Conservation (phyloP, 371 early-diverging fungal species). For the Fennellomyces sp. region DNA sequence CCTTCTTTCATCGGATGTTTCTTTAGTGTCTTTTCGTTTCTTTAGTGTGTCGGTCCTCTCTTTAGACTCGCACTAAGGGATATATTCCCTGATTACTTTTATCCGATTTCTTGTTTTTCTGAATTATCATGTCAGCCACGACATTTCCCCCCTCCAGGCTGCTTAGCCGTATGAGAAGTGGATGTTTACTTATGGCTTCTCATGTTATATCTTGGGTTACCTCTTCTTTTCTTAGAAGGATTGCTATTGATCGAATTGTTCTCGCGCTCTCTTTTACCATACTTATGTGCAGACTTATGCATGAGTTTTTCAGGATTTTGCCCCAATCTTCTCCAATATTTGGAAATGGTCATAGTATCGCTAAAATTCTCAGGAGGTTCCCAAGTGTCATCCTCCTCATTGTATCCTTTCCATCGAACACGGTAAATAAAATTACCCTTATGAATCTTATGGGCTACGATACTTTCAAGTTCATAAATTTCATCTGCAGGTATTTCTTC, state of each 20-base stretch:
- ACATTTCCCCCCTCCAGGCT: neutral
- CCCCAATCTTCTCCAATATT: constrained; percentile 8
- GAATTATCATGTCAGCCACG: no score
- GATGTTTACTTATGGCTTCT: neutral
- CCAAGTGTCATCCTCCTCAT: constrained; percentile 24
- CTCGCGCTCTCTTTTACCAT: neutral
- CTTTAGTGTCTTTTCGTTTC: no score
- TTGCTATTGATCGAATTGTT: neutral
- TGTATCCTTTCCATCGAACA: constrained; percentile 24
- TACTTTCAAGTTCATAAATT: constrained; percentile 5
- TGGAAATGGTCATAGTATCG: constrained; percentile 14
- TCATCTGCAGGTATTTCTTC: constrained; percentile 1
- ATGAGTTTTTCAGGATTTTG: neutral
- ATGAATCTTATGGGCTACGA: neutral
- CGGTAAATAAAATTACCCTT: constrained; percentile 14
- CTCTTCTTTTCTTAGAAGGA: neutral
- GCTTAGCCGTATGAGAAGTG: neutral
- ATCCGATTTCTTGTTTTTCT: no score
- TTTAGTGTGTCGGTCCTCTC: no score
- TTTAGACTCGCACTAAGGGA: no score
- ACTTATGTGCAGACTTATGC: neutral
- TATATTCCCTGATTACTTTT: no score
- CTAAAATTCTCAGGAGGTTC: constrained; percentile 20
- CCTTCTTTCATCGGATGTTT: no score
- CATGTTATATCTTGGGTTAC: neutral